phyloP scores from a whole-genome alignment of 2,329 filamentous ascomycete genomes.

The Didymella pinodella region DNA sequence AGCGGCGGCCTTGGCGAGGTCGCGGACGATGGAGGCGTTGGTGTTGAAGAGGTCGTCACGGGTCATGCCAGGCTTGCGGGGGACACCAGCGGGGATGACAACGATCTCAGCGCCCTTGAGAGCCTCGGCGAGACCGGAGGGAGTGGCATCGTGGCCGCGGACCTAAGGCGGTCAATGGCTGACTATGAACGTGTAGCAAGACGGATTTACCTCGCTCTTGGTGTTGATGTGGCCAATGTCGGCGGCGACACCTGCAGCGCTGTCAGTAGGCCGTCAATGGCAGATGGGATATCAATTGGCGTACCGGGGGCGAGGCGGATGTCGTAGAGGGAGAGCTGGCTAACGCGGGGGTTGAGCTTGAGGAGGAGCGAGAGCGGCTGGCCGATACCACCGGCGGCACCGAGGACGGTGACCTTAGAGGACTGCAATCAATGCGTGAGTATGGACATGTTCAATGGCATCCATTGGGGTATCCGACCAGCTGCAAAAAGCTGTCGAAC shows the following conservation, averaged over 20 bases:
- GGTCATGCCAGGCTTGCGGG: constrained; percentile 99
- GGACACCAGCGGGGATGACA: constrained; percentile 97
- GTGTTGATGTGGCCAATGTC: constrained; percentile 99
- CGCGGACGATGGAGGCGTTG: constrained; percentile 98
- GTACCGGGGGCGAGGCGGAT: constrained; percentile 91
- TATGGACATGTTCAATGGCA: constrained; percentile 19
- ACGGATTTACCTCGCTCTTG: constrained; percentile 72
- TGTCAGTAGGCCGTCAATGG: constrained; percentile 29
- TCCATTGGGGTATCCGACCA: constrained; percentile 14
- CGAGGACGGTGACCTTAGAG: constrained; percentile 97
- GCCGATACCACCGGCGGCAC: constrained; percentile 96
- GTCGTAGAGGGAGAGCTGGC: constrained; percentile 95
- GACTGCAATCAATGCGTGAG: constrained; percentile 63
- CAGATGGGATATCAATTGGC: constrained; percentile 44
- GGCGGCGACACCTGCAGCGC: constrained; percentile 83
- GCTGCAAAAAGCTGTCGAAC: constrained; percentile 35
- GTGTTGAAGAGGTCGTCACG: constrained; percentile 99
- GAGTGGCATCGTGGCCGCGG: constrained; percentile 83
- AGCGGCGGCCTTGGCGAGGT: constrained; percentile 94
- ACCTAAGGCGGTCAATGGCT: constrained; percentile 59
- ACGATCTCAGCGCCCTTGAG: constrained; percentile 92
- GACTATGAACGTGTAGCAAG: constrained; percentile 12
- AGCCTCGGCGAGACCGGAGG: constrained; percentile 76
- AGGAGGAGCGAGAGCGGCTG: constrained; percentile 96
- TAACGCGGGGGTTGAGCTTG: constrained; percentile 97